These are phyloP conservation scores for Hydnum rufescens DNA, from an alignment of 768 basidiomycete species.

Conservation along the genomic window DNA sequence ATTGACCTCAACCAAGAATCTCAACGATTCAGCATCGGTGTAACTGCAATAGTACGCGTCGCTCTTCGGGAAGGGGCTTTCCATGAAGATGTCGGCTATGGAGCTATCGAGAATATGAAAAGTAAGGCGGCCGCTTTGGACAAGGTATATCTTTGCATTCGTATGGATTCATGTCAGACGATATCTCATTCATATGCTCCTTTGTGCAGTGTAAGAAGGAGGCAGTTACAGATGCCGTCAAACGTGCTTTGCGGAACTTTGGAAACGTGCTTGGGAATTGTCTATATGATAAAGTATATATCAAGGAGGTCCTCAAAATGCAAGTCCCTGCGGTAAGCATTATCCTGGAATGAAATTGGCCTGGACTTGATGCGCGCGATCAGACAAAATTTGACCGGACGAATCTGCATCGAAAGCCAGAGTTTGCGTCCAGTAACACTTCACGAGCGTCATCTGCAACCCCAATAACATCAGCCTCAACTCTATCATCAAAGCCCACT, in stretches of 20 bases:
- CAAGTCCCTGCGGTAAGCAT: conserved; percentile 58
- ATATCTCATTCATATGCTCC: background rate
- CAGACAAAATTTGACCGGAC: conserved; percentile 49
- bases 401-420: conserved; percentile 51
- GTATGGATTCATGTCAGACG: background rate
- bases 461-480: conserved; percentile 12
- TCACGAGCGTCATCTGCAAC: background rate
- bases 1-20: conserved; percentile 55
- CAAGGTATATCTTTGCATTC: conserved; percentile 38
- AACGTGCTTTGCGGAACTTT: conserved; percentile 78
- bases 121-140: conserved; percentile 74
- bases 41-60: conserved; percentile 71
- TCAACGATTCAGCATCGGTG: conserved; percentile 45
- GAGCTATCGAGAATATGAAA: conserved; percentile 64
- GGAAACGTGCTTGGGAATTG: conserved; percentile 93
- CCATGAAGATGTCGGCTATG: conserved; percentile 92
- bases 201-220: conserved; percentile 84
- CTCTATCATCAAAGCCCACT: conserved; percentile 20
- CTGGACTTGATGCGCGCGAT: background rate
- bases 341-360: background rate
- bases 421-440: conserved; percentile 20
- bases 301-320: conserved; percentile 69
- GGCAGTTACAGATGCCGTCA: conserved; percentile 86
- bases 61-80: conserved; percentile 71
- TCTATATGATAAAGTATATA: conserved; percentile 86